phyloP scores from a whole-genome alignment of 139 green algal genomes.

The Coccomyxa sp. region DNA sequence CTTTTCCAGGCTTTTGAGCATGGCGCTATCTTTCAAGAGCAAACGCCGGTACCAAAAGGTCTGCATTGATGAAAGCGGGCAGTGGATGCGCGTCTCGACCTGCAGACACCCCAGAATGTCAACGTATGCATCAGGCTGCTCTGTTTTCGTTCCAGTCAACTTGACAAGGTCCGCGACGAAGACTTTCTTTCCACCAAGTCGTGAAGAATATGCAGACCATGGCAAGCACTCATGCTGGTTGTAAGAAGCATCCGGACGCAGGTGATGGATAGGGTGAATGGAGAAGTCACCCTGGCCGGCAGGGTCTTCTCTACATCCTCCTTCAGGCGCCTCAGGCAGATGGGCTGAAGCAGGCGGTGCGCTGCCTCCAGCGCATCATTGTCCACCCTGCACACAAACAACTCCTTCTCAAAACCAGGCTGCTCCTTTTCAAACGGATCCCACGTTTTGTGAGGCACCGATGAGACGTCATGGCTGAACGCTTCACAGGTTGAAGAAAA shows the following conservation, averaged over 20 bases:
- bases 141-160: too few relatives aligned
- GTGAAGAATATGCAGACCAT: background rate
- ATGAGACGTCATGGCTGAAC: background rate
- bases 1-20: conserved; percentile 30
- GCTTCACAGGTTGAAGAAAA: too few relatives aligned
- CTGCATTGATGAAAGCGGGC: conserved; percentile 50
- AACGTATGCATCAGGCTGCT: too few relatives aligned
- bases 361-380: conserved; percentile 38
- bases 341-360: conserved; percentile 65
- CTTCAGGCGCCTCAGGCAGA: conserved; percentile 80
- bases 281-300: conserved; percentile 35
- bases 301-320: conserved; percentile 38
- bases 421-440: background rate
- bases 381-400: conserved; percentile 40
- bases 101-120: background rate
- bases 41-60: conserved; percentile 46
- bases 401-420: background rate
- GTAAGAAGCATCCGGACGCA: too few relatives aligned
- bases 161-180: background rate
- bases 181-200: background rate
- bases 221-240: background rate
- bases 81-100: conserved; percentile 66
- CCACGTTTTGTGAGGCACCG: background rate
- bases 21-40: conserved; percentile 38
- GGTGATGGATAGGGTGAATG: background rate